phyloP scores from a whole-genome alignment of 2,329 filamentous ascomycete species.

The Hypoxylon sp. region DNA sequence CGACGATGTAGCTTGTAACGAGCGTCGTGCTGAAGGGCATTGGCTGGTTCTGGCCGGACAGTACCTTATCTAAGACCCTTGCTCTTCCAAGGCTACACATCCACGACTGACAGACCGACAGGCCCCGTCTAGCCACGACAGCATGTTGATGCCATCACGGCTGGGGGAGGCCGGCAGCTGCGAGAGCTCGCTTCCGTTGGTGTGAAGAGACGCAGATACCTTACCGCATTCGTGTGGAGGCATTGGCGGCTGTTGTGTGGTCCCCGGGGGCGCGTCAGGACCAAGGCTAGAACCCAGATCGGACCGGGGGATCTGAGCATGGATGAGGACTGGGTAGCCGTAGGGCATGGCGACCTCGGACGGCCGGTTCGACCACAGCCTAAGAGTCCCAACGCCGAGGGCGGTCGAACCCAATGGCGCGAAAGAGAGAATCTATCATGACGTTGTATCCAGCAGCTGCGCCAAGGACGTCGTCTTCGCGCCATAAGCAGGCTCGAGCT shows the following conservation, averaged over 20 bases:
- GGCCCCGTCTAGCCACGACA: slow-evolving; percentile 14
- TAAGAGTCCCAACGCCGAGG: slow-evolving; percentile 11
- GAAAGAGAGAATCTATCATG: slow-evolving; percentile 37
- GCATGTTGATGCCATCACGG: slow-evolving; percentile 19
- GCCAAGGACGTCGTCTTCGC: slow-evolving; percentile 32
- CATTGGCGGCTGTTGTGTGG: slow-evolving; percentile 12
- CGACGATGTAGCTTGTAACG: slow-evolving; percentile 31
- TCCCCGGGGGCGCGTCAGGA: slow-evolving; percentile 1
- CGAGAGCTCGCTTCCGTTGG: slow-evolving; percentile 24
- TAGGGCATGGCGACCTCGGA: slow-evolving; percentile 26
- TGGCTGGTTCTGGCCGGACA: slow-evolving; percentile 12
- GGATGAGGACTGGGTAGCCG: slow-evolving; percentile 20
- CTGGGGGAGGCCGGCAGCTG: slow-evolving; percentile 32
- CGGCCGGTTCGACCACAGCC: slow-evolving; percentile 34
- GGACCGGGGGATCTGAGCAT: slow-evolving; percentile 26
- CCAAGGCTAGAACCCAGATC: slow-evolving; percentile 25
- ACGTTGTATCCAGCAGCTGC: slow-evolving; percentile 34
- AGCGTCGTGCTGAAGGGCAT: slow-evolving; percentile 14
- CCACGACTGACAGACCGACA: background rate
- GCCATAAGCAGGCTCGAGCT: slow-evolving; percentile 26
- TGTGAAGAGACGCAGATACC: slow-evolving; percentile 17
- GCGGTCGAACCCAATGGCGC: slow-evolving; percentile 29
- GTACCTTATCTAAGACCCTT: slow-evolving; percentile 32
- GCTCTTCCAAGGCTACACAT: slow-evolving; percentile 16
- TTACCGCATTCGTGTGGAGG: slow-evolving; percentile 9